Conservation (phyloP, 306 rosid species). For the Cucumis melo region DNA sequence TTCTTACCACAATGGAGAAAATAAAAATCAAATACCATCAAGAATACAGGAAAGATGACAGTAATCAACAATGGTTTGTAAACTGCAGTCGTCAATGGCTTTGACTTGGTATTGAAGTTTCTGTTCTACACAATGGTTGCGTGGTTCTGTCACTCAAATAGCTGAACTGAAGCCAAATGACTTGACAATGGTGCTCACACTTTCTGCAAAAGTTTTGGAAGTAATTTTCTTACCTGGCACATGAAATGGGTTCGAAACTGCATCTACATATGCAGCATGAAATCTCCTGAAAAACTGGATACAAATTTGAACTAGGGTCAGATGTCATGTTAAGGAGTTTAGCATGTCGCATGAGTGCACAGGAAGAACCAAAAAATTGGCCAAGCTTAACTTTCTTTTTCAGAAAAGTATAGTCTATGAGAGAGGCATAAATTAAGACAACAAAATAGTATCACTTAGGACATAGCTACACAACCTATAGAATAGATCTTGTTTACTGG, state of each 20-base stretch:
- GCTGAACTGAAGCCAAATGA: slow-evolving; percentile 70
- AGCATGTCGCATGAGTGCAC: background rate
- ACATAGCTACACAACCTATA: no score
- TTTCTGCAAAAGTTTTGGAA: slow-evolving; percentile 75
- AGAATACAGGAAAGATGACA: background rate
- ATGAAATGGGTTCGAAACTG: slow-evolving; percentile 87
- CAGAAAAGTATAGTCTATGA: background rate
- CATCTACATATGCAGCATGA: slow-evolving; percentile 82
- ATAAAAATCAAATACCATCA: background rate
- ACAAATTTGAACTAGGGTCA: background rate
- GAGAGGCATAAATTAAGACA: background rate
- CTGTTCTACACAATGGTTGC: background rate
- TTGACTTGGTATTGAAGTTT: background rate
- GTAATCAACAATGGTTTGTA: background rate
- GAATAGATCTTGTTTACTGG: background rate
- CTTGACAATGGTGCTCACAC: slow-evolving; percentile 84
- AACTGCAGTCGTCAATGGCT: background rate
- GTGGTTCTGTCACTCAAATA: slow-evolving; percentile 20
- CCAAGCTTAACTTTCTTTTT: background rate
- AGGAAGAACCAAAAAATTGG: background rate
- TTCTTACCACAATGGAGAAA: background rate
- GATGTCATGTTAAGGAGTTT: background rate
- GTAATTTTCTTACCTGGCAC: slow-evolving; percentile 92
- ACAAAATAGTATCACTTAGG: background rate
- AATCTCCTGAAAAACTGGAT: slow-evolving; percentile 78